These are phyloP conservation scores for Alloascoidea africana DNA, from an alignment of 805 yeast species.

Conservation along the genomic window DNA sequence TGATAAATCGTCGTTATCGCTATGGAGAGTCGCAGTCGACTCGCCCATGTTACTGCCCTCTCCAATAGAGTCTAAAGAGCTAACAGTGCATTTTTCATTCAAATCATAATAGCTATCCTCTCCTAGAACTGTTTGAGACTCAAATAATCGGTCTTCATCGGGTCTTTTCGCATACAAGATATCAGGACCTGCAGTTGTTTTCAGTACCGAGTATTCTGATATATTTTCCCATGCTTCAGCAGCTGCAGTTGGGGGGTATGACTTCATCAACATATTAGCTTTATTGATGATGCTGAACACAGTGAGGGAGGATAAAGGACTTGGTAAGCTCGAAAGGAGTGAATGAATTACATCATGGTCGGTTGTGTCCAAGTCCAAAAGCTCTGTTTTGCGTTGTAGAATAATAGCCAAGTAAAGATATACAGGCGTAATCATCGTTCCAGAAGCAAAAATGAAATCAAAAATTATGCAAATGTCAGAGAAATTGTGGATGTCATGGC, in stretches of 20 bases:
- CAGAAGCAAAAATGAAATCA: conserved; percentile 48
- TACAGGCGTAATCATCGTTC: conserved; percentile 36
- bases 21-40: background rate
- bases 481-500: conserved; percentile 48
- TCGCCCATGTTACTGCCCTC: background rate
- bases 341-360: conserved; percentile 28
- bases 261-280: conserved; percentile 9
- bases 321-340: conserved; percentile 15
- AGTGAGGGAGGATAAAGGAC: conserved; percentile 8
- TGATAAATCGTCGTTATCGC: background rate
- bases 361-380: conserved; percentile 21
- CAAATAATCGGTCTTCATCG: background rate
- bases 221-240: conserved; percentile 12
- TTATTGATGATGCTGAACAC: conserved; percentile 10
- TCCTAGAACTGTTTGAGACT: background rate
- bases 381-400: conserved; percentile 25
- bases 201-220: conserved; percentile 20
- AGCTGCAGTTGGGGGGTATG: conserved; percentile 9
- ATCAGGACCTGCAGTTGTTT: conserved; percentile 14
- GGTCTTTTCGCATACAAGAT: conserved; percentile 5
- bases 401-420: conserved; percentile 45
- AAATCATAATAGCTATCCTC: background rate
- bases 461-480: conserved; percentile 42
- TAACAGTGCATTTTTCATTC: background rate
- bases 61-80: background rate